Conservation (phyloP, 139 green algal genomes). For the Astrephomene gubernaculifera region DNA sequence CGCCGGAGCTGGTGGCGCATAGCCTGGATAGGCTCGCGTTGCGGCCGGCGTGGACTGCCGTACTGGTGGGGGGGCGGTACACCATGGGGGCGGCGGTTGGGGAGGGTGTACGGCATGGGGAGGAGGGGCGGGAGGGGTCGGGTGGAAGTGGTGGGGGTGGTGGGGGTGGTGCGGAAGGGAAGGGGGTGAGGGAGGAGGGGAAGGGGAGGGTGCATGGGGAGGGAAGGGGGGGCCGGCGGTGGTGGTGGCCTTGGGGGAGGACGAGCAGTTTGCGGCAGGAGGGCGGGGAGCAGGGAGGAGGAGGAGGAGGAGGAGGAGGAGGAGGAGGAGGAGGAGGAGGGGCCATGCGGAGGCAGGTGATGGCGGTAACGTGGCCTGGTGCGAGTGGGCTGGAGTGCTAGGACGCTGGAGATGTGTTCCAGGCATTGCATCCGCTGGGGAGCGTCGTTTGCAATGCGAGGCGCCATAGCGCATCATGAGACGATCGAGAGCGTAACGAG, state of each 20-base stretch:
- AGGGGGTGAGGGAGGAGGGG: neutral
- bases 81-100: slow-evolving; percentile 6
- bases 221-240: neutral
- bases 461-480: too few species aligned
- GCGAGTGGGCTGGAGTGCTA: too few species aligned
- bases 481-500: too few species aligned
- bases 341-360: too few species aligned
- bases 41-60: neutral
- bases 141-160: neutral
- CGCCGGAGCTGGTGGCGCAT: slow-evolving; percentile 31
- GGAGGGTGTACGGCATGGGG: neutral
- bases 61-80: slow-evolving; percentile 22
- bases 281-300: neutral
- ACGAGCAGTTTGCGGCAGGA: neutral
- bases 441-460: too few species aligned
- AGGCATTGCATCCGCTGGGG: too few species aligned
- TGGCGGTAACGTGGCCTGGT: too few species aligned
- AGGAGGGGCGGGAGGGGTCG: neutral
- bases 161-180: neutral
- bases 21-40: neutral
- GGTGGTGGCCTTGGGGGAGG: neutral
- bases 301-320: neutral
- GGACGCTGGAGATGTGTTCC: too few species aligned
- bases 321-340: neutral
- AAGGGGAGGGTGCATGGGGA: neutral